phyloP scores from a whole-genome alignment of 163 green algal genomes.

The Chloroidium sp. region DNA sequence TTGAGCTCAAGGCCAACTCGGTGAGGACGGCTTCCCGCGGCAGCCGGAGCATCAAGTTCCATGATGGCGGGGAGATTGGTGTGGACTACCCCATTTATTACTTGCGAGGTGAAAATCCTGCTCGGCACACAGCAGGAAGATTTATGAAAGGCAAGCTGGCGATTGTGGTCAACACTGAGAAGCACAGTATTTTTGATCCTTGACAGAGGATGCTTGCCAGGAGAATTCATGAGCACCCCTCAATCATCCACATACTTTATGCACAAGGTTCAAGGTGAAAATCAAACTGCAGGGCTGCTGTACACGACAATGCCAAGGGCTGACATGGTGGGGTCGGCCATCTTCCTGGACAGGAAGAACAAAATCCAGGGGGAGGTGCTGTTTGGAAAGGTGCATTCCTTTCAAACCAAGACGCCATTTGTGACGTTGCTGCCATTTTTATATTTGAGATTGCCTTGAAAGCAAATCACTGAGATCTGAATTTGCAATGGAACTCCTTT shows the following conservation, averaged over 20 bases:
- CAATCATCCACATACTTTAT: background rate
- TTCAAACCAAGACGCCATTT: too few species aligned
- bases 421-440: too few species aligned
- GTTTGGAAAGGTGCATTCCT: conserved; percentile 33
- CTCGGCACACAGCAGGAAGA: background rate
- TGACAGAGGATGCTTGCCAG: background rate
- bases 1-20: conserved; percentile 52
- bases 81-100: conserved; percentile 60
- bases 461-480: too few species aligned
- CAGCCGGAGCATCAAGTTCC: conserved; percentile 53
- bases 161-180: background rate
- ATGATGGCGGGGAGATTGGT: conserved; percentile 54
- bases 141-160: background rate
- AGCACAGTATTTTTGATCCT: too few species aligned
- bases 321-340: conserved; percentile 47
- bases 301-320: conserved; percentile 46
- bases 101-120: conserved; percentile 21
- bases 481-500: too few species aligned
- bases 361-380: conserved; percentile 32
- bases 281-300: conserved; percentile 42
- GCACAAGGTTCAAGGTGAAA: background rate
- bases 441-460: too few species aligned
- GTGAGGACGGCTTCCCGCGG: conserved; percentile 71
- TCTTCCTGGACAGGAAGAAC: conserved; percentile 45
- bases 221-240: background rate